phyloP scores from a whole-genome alignment of 352 stramenopile genomes.

The Aphanomyces stellatus region DNA sequence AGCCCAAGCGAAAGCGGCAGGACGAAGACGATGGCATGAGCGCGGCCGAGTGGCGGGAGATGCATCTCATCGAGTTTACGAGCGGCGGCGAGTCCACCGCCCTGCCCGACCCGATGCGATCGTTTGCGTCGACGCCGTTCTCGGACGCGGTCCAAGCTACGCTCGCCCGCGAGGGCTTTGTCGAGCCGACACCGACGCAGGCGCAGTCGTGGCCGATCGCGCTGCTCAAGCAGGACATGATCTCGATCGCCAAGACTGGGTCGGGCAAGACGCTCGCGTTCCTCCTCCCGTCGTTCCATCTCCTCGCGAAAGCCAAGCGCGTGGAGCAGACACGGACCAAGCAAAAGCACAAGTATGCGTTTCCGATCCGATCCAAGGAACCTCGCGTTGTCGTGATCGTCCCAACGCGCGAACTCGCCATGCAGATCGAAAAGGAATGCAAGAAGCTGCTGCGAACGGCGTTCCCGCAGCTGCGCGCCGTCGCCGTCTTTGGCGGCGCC shows the following conservation, averaged over 20 bases:
- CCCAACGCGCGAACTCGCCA: conserved; percentile 96
- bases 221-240: conserved; percentile 67
- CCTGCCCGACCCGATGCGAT: not conserved
- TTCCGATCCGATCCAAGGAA: conserved; percentile 40
- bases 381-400: conserved; percentile 93
- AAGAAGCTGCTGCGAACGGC: conserved; percentile 64
- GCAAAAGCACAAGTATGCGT: conserved; percentile 20
- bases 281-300: conserved; percentile 66
- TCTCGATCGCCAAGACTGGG: conserved; percentile 73
- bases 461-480: conserved; percentile 61
- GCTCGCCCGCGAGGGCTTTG: conserved; percentile 33
- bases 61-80: not conserved
- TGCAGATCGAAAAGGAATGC: conserved; percentile 93
- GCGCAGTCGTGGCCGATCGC: conserved; percentile 74
- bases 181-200: conserved; percentile 75
- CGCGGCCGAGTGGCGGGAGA: not conserved
- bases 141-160: not conserved
- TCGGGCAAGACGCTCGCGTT: conserved; percentile 78
- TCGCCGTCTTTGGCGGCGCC: conserved; percentile 91
- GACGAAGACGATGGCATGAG: not conserved
- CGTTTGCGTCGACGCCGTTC: conserved; percentile 6
- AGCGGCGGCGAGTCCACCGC: not conserved
- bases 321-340: conserved; percentile 23
- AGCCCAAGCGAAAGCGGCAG: not conserved
- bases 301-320: conserved; percentile 53